Percentiles rank a stretch among this genome's conserved stretches.
phyloP scores from a whole-genome alignment of 2,329 filamentous ascomycete species.

The Aureobasidium sp. region DNA sequence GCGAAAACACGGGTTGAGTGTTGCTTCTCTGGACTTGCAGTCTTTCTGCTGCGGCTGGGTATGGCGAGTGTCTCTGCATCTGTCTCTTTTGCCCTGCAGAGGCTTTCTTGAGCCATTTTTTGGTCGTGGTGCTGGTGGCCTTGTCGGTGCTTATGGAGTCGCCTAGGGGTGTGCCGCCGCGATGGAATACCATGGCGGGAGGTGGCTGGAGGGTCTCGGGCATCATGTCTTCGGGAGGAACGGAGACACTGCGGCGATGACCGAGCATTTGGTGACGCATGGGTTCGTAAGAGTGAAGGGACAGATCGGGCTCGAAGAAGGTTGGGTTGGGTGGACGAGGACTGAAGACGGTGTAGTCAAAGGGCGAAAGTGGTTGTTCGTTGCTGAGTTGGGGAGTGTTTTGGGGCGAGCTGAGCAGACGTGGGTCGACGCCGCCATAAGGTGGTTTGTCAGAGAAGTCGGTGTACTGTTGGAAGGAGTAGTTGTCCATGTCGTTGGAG shows the following conservation, averaged over 20 bases:
- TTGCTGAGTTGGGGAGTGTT: neutral
- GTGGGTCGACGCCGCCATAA: neutral
- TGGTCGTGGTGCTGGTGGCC: neutral
- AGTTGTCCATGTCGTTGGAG: neutral
- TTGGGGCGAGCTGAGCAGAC: neutral
- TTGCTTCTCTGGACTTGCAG: neutral
- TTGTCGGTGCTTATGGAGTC: neutral
- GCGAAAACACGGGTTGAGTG: neutral
- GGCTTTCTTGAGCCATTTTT: neutral
- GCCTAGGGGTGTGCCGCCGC: constrained; percentile 4
- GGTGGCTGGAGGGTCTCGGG: neutral
- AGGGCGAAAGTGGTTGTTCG: neutral
- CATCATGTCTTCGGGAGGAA: constrained; percentile 9
- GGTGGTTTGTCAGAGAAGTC: neutral
- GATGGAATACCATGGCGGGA: constrained; percentile 10
- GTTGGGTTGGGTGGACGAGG: neutral
- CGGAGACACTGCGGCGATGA: constrained; percentile 12
- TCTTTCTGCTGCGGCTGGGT: neutral
- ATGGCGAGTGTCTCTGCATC: neutral
- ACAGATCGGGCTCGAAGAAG: neutral
- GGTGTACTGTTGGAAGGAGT: neutral
- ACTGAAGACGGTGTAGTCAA: neutral
- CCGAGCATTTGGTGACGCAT: constrained; percentile 15
- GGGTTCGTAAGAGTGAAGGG: neutral
- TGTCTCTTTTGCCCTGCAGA: neutral